These are phyloP conservation scores for Cladorrhinum sp. DNA, from an alignment of 2,329 filamentous ascomycete species.

Conservation along the genomic window DNA sequence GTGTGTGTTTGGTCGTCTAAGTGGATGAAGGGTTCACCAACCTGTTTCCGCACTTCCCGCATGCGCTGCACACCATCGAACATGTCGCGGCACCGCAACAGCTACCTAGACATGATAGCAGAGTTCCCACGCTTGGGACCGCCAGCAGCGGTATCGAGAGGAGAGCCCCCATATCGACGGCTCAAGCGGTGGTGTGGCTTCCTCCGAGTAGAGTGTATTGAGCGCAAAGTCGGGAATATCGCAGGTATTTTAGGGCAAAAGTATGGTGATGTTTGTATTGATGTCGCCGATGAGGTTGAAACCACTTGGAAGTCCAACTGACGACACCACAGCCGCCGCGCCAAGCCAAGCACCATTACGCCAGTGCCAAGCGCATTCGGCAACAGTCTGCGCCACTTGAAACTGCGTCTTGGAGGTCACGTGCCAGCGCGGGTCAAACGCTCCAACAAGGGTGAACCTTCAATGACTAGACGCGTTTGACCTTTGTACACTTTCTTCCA, in stretches of 20 bases:
- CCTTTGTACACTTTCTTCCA: no score
- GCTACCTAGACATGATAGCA: slow-evolving; percentile 77
- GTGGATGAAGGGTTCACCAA: slow-evolving; percentile 34
- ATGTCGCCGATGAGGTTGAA: not conserved
- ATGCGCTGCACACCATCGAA: slow-evolving; percentile 91
- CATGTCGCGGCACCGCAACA: slow-evolving; percentile 97
- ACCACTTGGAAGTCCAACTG: not conserved
- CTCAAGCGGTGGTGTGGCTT: not conserved
- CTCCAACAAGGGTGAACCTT: not conserved
- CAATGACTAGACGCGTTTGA: no score
- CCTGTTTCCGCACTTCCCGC: slow-evolving; percentile 96
- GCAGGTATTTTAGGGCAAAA: not conserved
- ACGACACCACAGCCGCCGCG: not conserved
- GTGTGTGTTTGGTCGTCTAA: slow-evolving; percentile 10
- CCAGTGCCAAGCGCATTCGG: not conserved
- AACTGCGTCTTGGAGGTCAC: not conserved
- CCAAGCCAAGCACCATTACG: not conserved
- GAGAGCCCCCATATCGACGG: slow-evolving; percentile 74
- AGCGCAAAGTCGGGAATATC: not conserved
- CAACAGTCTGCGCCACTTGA: not conserved
- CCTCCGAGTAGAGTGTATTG: not conserved
- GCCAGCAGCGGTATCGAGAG: slow-evolving; percentile 87
- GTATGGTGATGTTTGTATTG: not conserved
- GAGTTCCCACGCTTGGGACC: slow-evolving; percentile 79
- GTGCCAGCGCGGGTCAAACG: not conserved